phyloP scores from a whole-genome alignment of 2,329 filamentous ascomycete species.

The Fusarium torulosum region DNA sequence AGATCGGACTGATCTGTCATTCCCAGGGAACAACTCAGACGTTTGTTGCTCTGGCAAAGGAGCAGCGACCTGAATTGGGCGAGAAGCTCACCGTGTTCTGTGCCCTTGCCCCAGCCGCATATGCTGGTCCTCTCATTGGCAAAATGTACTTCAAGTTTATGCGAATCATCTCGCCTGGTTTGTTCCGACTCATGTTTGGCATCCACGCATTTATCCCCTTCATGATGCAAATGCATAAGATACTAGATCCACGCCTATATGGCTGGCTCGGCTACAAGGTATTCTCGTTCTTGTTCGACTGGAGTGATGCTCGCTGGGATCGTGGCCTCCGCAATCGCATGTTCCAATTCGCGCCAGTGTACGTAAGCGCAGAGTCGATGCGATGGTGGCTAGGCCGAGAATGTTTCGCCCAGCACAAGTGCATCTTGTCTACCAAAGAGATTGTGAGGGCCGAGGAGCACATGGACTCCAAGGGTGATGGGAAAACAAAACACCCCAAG shows the following conservation, averaged over 20 bases:
- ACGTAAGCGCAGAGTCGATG: conserved; percentile 91
- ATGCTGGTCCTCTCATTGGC: conserved; percentile 86
- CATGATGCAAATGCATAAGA: conserved; percentile 86
- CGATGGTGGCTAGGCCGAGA: conserved; percentile 94
- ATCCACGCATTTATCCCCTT: conserved; percentile 94
- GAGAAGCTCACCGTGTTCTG: conserved; percentile 90
- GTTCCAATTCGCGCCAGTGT: conserved; percentile 93
- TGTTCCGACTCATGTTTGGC: conserved; percentile 87
- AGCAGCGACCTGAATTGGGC: conserved; percentile 87
- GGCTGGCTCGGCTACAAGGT: conserved; percentile 88
- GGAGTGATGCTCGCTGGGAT: conserved; percentile 89
- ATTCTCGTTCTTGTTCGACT: conserved; percentile 90
- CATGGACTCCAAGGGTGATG: conserved; percentile 63
- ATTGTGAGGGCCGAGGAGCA: conserved; percentile 72
- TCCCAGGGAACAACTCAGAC: conserved; percentile 93
- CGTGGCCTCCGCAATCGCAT: conserved; percentile 80
- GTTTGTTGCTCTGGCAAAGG: conserved; percentile 87
- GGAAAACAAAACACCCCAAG: conserved; percentile 53
- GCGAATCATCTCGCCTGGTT: conserved; percentile 78
- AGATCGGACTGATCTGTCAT: conserved; percentile 86
- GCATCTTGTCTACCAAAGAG: conserved; percentile 84
- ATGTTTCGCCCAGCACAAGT: conserved; percentile 83
- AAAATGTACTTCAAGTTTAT: conserved; percentile 95
- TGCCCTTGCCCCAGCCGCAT: conserved; percentile 88
- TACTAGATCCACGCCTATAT: conserved; percentile 76